Evolutionary conservation across 2,329 filamentous ascomycete genomes (phyloP).

Genomic region (Cercospora janseana): DNA sequence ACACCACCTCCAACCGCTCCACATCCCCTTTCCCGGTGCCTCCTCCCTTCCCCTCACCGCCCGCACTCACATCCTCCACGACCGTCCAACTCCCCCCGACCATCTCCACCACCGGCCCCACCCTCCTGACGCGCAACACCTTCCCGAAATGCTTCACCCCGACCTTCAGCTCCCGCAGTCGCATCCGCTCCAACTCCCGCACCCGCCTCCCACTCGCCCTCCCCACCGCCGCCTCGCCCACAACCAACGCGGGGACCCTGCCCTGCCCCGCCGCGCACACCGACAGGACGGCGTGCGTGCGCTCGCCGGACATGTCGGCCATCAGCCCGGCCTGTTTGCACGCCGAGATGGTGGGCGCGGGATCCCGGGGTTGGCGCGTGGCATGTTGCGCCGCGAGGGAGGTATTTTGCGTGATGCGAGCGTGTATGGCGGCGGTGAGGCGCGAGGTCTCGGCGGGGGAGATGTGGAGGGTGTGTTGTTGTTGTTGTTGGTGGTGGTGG

Average conservation of each 20-base stretch:
- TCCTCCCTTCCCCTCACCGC: too few relatives aligned
- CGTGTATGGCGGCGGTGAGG: too few relatives aligned
- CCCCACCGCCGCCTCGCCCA: too few relatives aligned
- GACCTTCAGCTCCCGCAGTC: constrained; percentile 18
- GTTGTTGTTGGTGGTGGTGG: too few relatives aligned
- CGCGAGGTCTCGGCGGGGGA: constrained; percentile 10
- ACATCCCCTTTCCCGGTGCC: too few relatives aligned
- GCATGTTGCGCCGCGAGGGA: too few relatives aligned
- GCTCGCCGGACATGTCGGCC: constrained; percentile 20
- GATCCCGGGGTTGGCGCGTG: constrained; percentile 13
- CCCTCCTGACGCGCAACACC: constrained; percentile 26
- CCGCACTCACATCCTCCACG: constrained; percentile 34
- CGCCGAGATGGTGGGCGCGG: constrained; percentile 8
- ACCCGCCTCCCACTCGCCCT: not conserved
- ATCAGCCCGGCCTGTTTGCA: constrained; percentile 16
- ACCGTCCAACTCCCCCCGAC: constrained; percentile 30
- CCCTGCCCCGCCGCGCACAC: constrained; percentile 2
- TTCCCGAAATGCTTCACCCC: constrained; percentile 27
- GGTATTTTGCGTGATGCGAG: too few relatives aligned
- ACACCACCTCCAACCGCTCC: constrained; percentile 28
- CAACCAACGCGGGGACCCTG: constrained; percentile 14
- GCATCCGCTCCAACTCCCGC: constrained; percentile 5
- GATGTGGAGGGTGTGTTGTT: constrained; percentile 16
- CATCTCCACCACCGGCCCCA: constrained; percentile 23
- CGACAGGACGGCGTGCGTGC: constrained; percentile 13